Evolutionary conservation across 768 basidiomycete genomes (phyloP).

Genomic region (Leccinum aurantiacum): DNA sequence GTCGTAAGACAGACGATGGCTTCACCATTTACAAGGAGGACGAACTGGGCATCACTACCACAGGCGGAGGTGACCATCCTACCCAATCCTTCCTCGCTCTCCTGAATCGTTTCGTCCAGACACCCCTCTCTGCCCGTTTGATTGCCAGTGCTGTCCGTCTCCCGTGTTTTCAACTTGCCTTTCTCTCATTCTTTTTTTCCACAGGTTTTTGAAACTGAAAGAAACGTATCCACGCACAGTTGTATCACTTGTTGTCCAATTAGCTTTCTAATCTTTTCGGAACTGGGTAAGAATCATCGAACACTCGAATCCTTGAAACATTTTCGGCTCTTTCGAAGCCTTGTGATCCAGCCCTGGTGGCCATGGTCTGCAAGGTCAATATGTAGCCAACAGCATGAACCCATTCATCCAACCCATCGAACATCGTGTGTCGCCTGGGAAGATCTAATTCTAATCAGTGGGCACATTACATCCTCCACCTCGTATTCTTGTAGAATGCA

Average conservation of each 20-base stretch:
- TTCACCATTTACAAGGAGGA: slow-evolving; percentile 79
- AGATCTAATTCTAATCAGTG: slow-evolving; percentile 8
- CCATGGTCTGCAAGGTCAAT: slow-evolving; percentile 58
- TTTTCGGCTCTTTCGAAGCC: slow-evolving; percentile 60
- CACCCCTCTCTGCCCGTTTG: slow-evolving; percentile 83
- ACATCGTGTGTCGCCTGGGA: slow-evolving; percentile 26
- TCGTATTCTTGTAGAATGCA: slow-evolving; percentile 5
- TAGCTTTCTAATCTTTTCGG: background rate
- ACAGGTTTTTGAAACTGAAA: slow-evolving; percentile 29
- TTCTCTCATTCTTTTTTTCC: background rate
- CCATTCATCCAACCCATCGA: slow-evolving; percentile 22
- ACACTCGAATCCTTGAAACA: background rate
- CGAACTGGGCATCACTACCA: slow-evolving; percentile 67
- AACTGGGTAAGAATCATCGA: background rate
- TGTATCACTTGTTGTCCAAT: slow-evolving; percentile 4
- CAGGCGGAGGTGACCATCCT: slow-evolving; percentile 65
- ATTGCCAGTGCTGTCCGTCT: slow-evolving; percentile 81
- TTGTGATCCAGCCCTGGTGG: slow-evolving; percentile 38
- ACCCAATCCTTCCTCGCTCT: slow-evolving; percentile 9
- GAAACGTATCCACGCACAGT: background rate
- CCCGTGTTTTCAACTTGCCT: background rate
- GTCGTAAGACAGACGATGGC: slow-evolving; percentile 78
- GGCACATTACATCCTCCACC: slow-evolving; percentile 20
- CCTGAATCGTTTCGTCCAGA: slow-evolving; percentile 45
- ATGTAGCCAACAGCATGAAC: slow-evolving; percentile 53